phyloP scores from a whole-genome alignment of 163 green algal species.

The Chlamydomonas reinhardtii region DNA sequence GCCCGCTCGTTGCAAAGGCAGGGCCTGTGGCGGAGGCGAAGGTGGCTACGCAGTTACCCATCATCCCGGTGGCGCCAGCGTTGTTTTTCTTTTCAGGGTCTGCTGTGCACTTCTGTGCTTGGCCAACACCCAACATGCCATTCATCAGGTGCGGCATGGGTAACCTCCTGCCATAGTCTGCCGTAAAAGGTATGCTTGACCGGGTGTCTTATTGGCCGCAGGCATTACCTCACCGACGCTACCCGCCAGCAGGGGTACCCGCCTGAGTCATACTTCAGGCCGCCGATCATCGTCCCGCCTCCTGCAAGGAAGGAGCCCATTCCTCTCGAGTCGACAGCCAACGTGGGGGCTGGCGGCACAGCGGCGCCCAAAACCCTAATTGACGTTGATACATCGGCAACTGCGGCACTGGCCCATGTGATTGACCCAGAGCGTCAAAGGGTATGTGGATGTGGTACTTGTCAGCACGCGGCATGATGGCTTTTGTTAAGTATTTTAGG shows the following conservation, averaged over 20 bases:
- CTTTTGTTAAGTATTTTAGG: no score
- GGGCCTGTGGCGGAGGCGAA: no score
- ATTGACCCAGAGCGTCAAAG: conserved; percentile 4
- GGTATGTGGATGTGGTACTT: neutral
- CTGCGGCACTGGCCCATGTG: neutral
- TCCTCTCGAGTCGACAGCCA: neutral
- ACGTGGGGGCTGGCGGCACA: no score
- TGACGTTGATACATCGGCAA: neutral
- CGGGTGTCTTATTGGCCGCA: neutral
- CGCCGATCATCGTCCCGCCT: neutral
- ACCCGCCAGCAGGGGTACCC: conserved; percentile 7
- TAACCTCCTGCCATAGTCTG: no score
- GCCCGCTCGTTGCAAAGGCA: no score
- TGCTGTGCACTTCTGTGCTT: neutral
- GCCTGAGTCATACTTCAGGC: conserved; percentile 6
- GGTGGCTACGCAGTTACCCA: no score
- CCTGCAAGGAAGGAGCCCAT: neutral
- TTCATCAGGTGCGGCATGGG: neutral
- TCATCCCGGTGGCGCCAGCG: no score
- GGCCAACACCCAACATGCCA: neutral
- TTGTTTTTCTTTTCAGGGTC: no score
- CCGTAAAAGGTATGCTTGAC: no score
- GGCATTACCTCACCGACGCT: conserved; percentile 18
- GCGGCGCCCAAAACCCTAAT: neutral
- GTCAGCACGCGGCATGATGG: no score